These are phyloP conservation scores for Beauveria pseudobassiana DNA, from an alignment of 2,329 filamentous ascomycete species.

Conservation along the genomic window DNA sequence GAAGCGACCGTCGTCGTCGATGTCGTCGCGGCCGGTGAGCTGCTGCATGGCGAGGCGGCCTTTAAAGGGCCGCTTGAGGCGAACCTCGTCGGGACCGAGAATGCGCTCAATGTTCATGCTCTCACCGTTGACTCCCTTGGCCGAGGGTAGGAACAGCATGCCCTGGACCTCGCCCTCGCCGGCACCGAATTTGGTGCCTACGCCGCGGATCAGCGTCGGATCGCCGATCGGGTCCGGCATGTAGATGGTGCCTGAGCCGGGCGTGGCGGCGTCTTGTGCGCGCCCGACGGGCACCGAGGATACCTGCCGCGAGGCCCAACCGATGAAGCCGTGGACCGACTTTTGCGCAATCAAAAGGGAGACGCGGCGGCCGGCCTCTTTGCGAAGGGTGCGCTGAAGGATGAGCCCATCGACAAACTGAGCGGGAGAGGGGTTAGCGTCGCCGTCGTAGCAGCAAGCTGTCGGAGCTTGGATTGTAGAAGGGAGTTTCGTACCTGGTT, in stretches of 20 bases:
- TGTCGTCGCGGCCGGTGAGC: slow-evolving; percentile 71
- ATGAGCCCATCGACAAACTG: slow-evolving; percentile 95
- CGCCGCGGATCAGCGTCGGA: slow-evolving; percentile 69
- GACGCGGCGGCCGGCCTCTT: slow-evolving; percentile 79
- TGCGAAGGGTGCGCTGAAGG: slow-evolving; percentile 81
- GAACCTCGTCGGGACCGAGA: slow-evolving; percentile 68
- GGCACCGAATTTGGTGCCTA: slow-evolving; percentile 75
- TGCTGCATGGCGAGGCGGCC: slow-evolving; percentile 67
- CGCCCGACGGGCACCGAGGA: slow-evolving; percentile 90
- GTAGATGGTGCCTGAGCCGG: slow-evolving; percentile 73
- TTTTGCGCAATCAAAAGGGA: slow-evolving; percentile 93
- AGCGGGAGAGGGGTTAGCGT: neutral
- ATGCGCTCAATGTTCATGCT: slow-evolving; percentile 82
- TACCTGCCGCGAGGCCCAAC: slow-evolving; percentile 73
- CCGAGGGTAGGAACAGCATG: slow-evolving; percentile 76
- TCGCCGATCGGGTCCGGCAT: slow-evolving; percentile 82
- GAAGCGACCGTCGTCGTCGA: slow-evolving; percentile 59
- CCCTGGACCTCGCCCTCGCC: slow-evolving; percentile 67
- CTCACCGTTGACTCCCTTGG: slow-evolving; percentile 67
- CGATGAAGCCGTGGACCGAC: slow-evolving; percentile 90
- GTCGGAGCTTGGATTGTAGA: no score
- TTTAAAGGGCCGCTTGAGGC: slow-evolving; percentile 82
- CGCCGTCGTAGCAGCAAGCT: neutral
- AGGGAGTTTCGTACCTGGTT: slow-evolving; percentile 61
- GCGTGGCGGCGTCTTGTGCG: slow-evolving; percentile 80